These are phyloP conservation scores for Carex sylvatica DNA, from an alignment of 202 grass and related monocot species.

Conservation along the genomic window DNA sequence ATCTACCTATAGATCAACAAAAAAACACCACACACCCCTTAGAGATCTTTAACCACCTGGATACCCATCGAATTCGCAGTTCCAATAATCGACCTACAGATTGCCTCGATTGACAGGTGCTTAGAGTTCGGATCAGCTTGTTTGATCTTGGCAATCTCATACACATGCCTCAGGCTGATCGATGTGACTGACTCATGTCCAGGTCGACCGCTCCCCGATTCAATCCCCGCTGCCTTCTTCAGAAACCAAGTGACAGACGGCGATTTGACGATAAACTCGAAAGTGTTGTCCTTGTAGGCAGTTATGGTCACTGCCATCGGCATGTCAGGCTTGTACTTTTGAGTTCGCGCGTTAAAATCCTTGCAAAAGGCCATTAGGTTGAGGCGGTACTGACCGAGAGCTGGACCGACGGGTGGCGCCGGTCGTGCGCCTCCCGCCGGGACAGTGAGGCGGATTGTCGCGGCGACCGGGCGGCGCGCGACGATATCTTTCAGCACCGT, in stretches of 20 bases:
- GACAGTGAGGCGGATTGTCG: slow-evolving; percentile 67
- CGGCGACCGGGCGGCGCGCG: slow-evolving; percentile 50
- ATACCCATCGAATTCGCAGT: slow-evolving; percentile 90
- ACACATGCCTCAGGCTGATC: slow-evolving; percentile 65
- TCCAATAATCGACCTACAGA: slow-evolving; percentile 87
- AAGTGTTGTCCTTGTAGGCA: slow-evolving; percentile 82
- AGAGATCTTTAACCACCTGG: slow-evolving; percentile 80
- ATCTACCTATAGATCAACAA: neutral
- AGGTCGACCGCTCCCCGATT: slow-evolving; percentile 54
- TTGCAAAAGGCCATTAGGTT: slow-evolving; percentile 97
- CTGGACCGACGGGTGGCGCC: slow-evolving; percentile 72
- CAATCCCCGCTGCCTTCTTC: slow-evolving; percentile 73
- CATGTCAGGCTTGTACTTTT: slow-evolving; percentile 89
- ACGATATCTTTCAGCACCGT: slow-evolving; percentile 68
- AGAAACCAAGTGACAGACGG: slow-evolving; percentile 81
- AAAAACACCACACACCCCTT: slow-evolving; percentile 8
- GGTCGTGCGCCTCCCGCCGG: slow-evolving; percentile 67
- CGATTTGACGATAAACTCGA: slow-evolving; percentile 84
- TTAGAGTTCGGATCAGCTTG: slow-evolving; percentile 67
- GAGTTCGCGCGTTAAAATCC: slow-evolving; percentile 92
- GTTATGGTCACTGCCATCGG: slow-evolving; percentile 83
- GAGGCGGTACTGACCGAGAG: slow-evolving; percentile 73
- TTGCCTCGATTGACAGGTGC: slow-evolving; percentile 68
- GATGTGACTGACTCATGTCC: slow-evolving; percentile 52
- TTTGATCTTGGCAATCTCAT: slow-evolving; percentile 87